Conservation (phyloP, 108 stramenopile species). For the Cafeteria roenbergensis region DNA sequence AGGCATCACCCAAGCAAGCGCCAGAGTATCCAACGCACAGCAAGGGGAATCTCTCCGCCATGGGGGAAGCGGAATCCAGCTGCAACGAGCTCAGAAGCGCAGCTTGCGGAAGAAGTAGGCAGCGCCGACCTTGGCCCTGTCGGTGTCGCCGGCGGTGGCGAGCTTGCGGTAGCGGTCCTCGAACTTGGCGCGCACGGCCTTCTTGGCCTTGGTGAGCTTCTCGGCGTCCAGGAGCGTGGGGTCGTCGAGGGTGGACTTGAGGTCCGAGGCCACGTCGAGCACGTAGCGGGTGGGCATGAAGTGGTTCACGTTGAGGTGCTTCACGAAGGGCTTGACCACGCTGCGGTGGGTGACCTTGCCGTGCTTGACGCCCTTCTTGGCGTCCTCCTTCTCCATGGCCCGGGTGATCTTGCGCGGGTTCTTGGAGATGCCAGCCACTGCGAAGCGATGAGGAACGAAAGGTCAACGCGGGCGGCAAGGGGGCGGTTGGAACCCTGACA, state of each 20-base stretch:
- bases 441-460: neutral
- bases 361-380: neutral
- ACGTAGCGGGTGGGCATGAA: slow-evolving; percentile 97
- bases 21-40: too few relatives aligned
- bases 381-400: slow-evolving; percentile 66
- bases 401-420: slow-evolving; percentile 91
- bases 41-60: neutral
- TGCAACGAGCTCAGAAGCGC: slow-evolving; percentile 66
- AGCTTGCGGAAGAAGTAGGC: slow-evolving; percentile 91
- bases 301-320: slow-evolving; percentile 95
- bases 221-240: slow-evolving; percentile 52
- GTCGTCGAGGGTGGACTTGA: slow-evolving; percentile 85
- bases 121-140: slow-evolving; percentile 75
- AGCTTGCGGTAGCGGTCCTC: slow-evolving; percentile 79
- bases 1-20: too few relatives aligned
- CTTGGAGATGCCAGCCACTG: slow-evolving; percentile 81
- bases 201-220: slow-evolving; percentile 31
- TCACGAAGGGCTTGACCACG: slow-evolving; percentile 95
- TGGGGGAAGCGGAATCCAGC: neutral
- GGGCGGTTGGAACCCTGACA: too few relatives aligned
- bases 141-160: slow-evolving; percentile 73
- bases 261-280: slow-evolving; percentile 63
- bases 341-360: slow-evolving; percentile 80
- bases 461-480: neutral
- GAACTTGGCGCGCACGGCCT: slow-evolving; percentile 56